These are phyloP conservation scores for Penicillium goetzii DNA, from an alignment of 495 filamentous ascomycete genomes.

Conservation along the genomic window DNA sequence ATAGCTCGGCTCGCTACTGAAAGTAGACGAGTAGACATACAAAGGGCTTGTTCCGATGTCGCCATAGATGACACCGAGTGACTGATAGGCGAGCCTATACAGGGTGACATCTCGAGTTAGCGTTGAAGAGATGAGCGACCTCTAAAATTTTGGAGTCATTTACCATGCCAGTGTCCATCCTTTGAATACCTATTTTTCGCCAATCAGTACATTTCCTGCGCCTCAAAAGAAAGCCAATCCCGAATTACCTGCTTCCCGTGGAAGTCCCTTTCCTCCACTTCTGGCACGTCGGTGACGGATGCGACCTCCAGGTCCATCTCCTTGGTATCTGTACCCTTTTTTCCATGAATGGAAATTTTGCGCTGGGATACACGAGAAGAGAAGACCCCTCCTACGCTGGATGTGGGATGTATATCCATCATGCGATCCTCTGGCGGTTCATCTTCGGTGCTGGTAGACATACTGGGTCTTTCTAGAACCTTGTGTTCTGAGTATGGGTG, in stretches of 20 bases:
- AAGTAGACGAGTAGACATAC: constrained; percentile 73
- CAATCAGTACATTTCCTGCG: not conserved
- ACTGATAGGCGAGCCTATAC: constrained; percentile 63
- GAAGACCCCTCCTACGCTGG: constrained; percentile 2
- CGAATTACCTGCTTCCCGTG: constrained; percentile 8
- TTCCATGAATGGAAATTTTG: not conserved
- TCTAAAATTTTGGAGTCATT: not conserved
- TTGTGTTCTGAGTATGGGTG: no score
- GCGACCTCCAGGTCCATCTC: constrained; percentile 6
- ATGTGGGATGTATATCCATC: not conserved
- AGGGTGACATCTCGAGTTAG: not conserved
- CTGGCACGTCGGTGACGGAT: constrained; percentile 1
- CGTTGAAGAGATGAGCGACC: not conserved
- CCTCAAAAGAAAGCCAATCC: not conserved
- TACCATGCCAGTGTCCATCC: constrained; percentile 14
- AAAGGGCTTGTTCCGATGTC: constrained; percentile 76
- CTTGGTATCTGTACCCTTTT: not conserved
- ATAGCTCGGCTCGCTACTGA: constrained; percentile 56
- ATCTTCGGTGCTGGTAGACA: constrained; percentile 4
- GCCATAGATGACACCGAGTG: constrained; percentile 71
- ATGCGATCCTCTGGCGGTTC: not conserved
- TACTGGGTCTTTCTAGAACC: not conserved
- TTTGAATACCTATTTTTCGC: not conserved
- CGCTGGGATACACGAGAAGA: constrained; percentile 2
- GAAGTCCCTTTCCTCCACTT: constrained; percentile 13